These are phyloP conservation scores for Carex pumila DNA, from an alignment of 176 grass and related monocot genomes.

Conservation along the genomic window DNA sequence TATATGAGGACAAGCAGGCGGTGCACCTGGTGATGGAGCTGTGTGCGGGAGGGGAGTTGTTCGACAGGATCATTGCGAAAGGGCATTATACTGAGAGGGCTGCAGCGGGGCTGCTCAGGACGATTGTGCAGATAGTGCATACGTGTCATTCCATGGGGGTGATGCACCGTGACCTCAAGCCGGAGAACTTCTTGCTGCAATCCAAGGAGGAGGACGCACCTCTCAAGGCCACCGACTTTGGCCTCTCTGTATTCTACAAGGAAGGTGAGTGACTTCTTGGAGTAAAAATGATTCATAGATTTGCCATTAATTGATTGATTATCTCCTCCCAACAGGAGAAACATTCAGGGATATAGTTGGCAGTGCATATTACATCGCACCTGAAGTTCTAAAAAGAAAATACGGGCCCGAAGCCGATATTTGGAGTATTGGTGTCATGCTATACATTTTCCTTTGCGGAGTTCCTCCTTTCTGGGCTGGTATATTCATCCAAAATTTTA, in stretches of 20 bases:
- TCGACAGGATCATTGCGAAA: constrained; percentile 67
- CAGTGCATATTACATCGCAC: constrained; percentile 79
- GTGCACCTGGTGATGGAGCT: constrained; percentile 94
- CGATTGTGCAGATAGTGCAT: constrained; percentile 50
- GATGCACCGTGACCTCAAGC: constrained; percentile 84
- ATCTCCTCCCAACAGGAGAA: constrained; percentile 26
- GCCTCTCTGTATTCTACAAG: constrained; percentile 78
- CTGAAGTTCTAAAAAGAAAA: constrained; percentile 65
- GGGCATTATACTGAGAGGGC: constrained; percentile 81
- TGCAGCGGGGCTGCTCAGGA: constrained; percentile 37
- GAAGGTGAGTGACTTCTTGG: constrained; percentile 10
- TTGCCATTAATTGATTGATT: not conserved
- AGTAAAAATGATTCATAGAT: not conserved
- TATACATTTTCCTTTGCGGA: constrained; percentile 81
- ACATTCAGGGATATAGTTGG: constrained; percentile 65
- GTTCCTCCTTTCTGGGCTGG: constrained; percentile 79
- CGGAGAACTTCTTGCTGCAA: constrained; percentile 63
- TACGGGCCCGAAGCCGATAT: constrained; percentile 69
- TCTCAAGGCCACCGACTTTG: constrained; percentile 78
- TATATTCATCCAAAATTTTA: constrained; percentile 1
- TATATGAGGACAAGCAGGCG: constrained; percentile 68
- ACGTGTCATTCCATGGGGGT: constrained; percentile 77
- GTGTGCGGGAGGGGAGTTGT: constrained; percentile 80
- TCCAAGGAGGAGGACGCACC: constrained; percentile 49
- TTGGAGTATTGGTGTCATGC: constrained; percentile 81